A percentile compares a stretch with the other conserved stretches of the same genome.
These are phyloP conservation scores for Talaromyces adpressus DNA, from an alignment of 495 filamentous ascomycete species.

Conservation along the genomic window DNA sequence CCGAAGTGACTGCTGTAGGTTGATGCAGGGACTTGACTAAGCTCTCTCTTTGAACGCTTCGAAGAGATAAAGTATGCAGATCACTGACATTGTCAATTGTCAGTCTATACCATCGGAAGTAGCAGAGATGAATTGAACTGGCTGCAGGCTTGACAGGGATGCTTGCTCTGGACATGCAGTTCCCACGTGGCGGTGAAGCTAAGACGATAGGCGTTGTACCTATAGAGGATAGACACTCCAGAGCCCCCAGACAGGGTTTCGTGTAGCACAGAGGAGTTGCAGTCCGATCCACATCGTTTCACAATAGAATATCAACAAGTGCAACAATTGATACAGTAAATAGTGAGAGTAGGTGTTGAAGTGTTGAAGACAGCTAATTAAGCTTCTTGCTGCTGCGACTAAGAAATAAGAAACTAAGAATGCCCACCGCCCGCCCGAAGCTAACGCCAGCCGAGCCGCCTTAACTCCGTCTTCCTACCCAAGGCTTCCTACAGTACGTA, in stretches of 20 bases:
- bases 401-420: neutral
- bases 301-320: neutral
- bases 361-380: neutral
- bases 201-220: neutral
- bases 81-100: neutral
- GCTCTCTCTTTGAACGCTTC: neutral
- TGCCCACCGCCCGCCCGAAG: neutral
- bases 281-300: neutral
- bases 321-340: neutral
- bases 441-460: neutral
- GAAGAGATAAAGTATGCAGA: neutral
- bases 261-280: neutral
- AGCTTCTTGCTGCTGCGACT: neutral
- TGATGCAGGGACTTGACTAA: neutral
- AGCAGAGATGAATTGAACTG: neutral
- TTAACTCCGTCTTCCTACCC: neutral
- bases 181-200: conserved; percentile 4
- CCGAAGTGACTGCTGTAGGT: neutral
- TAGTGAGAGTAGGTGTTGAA: neutral
- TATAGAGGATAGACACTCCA: neutral
- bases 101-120: neutral
- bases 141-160: neutral
- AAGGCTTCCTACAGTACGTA: neutral
- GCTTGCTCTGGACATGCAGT: neutral
- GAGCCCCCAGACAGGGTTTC: neutral